Conservation (phyloP, 1,284 basidiomycete genomes). For the Papiliotrema terrestris region DNA sequence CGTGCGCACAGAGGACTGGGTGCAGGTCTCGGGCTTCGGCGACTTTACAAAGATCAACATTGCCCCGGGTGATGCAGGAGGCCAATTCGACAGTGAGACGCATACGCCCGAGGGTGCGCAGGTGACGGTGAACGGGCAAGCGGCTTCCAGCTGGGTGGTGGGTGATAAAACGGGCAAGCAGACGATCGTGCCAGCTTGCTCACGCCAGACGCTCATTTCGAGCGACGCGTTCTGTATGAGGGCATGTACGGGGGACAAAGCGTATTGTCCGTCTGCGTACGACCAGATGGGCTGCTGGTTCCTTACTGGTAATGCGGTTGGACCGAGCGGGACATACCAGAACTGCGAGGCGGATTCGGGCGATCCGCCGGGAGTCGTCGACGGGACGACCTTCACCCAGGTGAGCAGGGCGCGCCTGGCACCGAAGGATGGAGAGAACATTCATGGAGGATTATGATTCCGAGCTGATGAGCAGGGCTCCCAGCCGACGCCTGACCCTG, state of each 20-base stretch:
- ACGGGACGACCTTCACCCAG: slow-evolving; percentile 21
- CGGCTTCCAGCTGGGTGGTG: slow-evolving; percentile 32
- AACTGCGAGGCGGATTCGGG: slow-evolving; percentile 31
- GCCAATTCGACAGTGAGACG: slow-evolving; percentile 28
- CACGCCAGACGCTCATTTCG: slow-evolving; percentile 31
- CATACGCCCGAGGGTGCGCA: slow-evolving; percentile 25
- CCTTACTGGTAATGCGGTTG: slow-evolving; percentile 26
- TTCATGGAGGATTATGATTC: not conserved
- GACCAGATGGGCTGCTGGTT: slow-evolving; percentile 36
- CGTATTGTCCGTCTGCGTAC: slow-evolving; percentile 31
- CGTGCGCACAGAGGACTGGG: slow-evolving; percentile 30
- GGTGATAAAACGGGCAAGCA: no score
- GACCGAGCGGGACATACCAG: slow-evolving; percentile 27
- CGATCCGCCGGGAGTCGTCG: slow-evolving; percentile 26
- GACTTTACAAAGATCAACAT: slow-evolving; percentile 41
- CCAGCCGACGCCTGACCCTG: slow-evolving; percentile 4
- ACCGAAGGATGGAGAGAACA: not conserved
- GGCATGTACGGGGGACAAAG: slow-evolving; percentile 32
- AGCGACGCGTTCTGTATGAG: slow-evolving; percentile 31
- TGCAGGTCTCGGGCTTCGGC: slow-evolving; percentile 38
- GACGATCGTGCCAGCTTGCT: not conserved
- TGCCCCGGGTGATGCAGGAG: slow-evolving; percentile 29
- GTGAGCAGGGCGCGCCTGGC: no score
- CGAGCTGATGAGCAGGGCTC: not conserved
- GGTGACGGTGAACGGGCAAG: slow-evolving; percentile 15